phyloP scores from a whole-genome alignment of 768 basidiomycete genomes.

The Podaxis mareebaensis region DNA sequence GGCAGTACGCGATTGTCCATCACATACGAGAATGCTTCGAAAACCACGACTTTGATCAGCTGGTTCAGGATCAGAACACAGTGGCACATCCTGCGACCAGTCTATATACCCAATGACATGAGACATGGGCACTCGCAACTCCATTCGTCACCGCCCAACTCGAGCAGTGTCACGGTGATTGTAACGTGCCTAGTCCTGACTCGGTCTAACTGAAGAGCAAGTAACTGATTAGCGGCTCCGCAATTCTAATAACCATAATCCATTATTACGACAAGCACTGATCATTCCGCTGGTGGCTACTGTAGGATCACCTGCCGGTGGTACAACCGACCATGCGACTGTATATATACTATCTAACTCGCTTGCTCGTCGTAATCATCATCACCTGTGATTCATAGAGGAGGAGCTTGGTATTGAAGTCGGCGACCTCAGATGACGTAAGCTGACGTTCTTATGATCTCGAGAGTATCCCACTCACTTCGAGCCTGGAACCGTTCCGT shows the following conservation, averaged over 20 bases:
- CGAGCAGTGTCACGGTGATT: too few species aligned
- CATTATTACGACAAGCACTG: not conserved
- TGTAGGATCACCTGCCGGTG: not conserved
- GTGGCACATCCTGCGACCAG: too few species aligned
- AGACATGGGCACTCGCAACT: too few species aligned
- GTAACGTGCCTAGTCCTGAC: not conserved
- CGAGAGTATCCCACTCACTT: not conserved
- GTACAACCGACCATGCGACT: not conserved
- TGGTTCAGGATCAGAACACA: not conserved
- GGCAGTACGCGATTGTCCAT: not conserved
- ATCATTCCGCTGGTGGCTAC: not conserved
- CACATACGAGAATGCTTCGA: not conserved
- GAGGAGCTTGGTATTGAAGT: not conserved
- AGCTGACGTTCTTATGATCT: not conserved
- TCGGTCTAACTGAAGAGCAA: not conserved
- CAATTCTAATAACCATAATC: too few species aligned
- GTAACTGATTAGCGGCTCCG: too few species aligned
- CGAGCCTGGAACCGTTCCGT: not conserved
- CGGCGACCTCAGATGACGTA: not conserved
- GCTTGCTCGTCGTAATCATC: not conserved
- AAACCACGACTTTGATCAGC: not conserved
- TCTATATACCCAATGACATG: too few species aligned
- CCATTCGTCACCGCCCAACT: too few species aligned
- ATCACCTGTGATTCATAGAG: constrained; percentile 11
- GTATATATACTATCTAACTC: not conserved